These are phyloP conservation scores for Tagetes erecta DNA, from an alignment of 129 eudicot species.

Conservation along the genomic window DNA sequence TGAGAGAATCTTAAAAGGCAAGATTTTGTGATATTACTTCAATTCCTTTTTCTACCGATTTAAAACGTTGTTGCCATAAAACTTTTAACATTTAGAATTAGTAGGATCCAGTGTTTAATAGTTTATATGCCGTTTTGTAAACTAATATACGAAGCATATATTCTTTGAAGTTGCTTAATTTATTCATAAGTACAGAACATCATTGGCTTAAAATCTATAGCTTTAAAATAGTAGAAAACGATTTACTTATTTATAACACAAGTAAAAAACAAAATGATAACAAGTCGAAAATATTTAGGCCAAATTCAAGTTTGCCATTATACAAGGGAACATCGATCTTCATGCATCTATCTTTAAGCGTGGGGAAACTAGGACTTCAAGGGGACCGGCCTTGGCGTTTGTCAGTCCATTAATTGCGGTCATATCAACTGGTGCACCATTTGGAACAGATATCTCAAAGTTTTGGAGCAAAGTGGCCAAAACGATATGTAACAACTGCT, in stretches of 20 bases:
- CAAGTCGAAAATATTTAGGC: neutral
- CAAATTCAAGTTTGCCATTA: neutral
- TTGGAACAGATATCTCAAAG: neutral
- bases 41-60: too few species aligned
- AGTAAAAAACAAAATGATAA: neutral
- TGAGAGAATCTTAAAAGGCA: too few species aligned
- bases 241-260: neutral
- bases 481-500: neutral
- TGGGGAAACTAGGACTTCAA: constrained; percentile 1
- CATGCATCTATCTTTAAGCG: neutral
- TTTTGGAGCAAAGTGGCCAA: constrained; percentile 1
- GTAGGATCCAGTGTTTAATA: too few species aligned
- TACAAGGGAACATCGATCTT: neutral
- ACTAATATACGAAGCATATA: too few species aligned
- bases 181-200: too few species aligned
- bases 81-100: too few species aligned
- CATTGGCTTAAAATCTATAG: too few species aligned
- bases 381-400: neutral
- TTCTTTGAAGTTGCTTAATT: too few species aligned
- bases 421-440: neutral
- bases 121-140: too few species aligned
- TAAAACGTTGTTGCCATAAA: too few species aligned
- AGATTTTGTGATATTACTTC: too few species aligned
- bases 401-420: neutral
- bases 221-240: too few species aligned